Evolutionary conservation across 2,329 filamentous ascomycete genomes (phyloP), one percentile per base, ranked within the genome.

Genomic region (Monosporascus ibericus): DNA sequence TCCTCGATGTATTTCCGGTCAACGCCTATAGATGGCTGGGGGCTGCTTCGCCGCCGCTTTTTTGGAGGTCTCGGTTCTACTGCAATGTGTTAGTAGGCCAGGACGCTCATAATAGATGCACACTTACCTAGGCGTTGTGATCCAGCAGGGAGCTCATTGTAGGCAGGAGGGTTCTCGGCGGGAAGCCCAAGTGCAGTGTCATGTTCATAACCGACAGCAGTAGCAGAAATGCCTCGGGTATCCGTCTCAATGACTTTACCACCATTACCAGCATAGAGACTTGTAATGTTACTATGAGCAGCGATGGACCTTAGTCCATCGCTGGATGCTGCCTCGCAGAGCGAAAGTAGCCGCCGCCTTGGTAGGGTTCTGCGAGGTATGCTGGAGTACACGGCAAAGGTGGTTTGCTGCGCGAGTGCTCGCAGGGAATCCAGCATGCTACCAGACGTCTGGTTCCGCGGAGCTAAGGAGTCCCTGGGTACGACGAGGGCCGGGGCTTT

Each of bases 1-100:
- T 58, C 53, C 44, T 58, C 51, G 34, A 58, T 58, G 47, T 54
- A 56, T 52, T 58, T 58, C 25, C 49, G 51, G 30, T 54, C 55
- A 17, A 51, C 20, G n/a, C 34, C 39, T 52, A 48, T 48, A 25
- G 15, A n/a, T 36, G 49, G 25, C 44, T 52, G 46, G 27, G 53
- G 6, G 40, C 49, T 52, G 47, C 51, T 39, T 17, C 50, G 53
- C 30, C 34, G 53, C 38, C 55, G 51, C 51, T 53, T 58, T 18
- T 52, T 39, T 37, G 44, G 36, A 37, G 27, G 17, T 38, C 47
- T 38, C 34, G 46, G 50, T 51, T 22, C 44, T 20, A 22, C 20
- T n/a, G 37, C 18, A 46, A 34, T 3, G 4, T 49, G 24, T 55
- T 18, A 58, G 40, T 47, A 20, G 22, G 39, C 38, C 22, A 24